Evolutionary conservation across 306 rosid species (phyloP), one percentile per base, ranked within the genome.

Genomic region (Ormosia semicastrata): DNA sequence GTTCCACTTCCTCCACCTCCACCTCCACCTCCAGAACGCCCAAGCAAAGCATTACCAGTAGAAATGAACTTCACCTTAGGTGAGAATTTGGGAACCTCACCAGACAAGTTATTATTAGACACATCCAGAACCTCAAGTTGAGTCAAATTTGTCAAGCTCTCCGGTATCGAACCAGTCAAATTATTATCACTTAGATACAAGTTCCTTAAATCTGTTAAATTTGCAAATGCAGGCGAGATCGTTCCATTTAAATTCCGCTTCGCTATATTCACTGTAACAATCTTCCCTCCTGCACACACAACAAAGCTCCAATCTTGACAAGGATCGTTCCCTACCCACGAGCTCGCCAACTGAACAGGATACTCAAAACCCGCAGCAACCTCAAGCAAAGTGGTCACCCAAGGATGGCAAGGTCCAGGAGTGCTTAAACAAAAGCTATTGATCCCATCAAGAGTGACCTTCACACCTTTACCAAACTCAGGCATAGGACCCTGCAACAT

Each of bases 401-500:
- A 83, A 0, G 81, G 50, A 85, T 94, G 89, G n/a, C 98, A 92
- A 58, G 85, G 73, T 15, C 91, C 95, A 0, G 66, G 33, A 34
- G 43, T 79, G 2, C 1, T 1, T 50, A 0, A 33, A 43, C 97
- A 92, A 59, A 92, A 94, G 32, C 86, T 85, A 44, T 94, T 91
- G 10, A 66, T 82, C 3, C 96, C 94, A 8, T 30, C 75, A 15
- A 83, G 62, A 30, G 62, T 74, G 18, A 52, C 73, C 18, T 3
- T 9, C 65, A 90, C 92, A 13, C 56, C 81, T 3, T 73, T 68
- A 3, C 77, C 78, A 41, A 94, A 92, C 13, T 18, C 71, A 1
- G 96, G 97, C 30, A 56, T 0, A 3, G 97, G 97, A 32, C 97
- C 97, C 79, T 90, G 93, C 70, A 94, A 86, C 37, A 13, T 5